Conservation (phyloP, 2,329 filamentous ascomycete species). For the Colletotrichum falcatum region DNA sequence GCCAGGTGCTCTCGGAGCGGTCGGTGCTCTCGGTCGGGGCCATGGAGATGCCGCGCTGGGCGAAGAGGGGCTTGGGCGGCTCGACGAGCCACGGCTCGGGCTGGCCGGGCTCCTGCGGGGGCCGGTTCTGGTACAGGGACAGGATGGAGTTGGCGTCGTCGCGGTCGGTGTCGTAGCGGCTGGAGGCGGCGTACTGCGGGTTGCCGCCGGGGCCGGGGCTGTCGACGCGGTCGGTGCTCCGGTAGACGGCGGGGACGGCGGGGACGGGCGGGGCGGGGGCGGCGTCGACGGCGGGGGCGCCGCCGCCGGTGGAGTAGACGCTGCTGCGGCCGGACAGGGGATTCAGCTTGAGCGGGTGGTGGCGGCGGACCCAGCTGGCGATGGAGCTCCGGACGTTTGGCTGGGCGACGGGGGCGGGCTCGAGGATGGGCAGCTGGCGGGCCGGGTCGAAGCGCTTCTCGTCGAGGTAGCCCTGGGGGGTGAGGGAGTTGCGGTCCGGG, state of each 20-base stretch:
- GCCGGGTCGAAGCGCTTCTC: slow-evolving; percentile 40
- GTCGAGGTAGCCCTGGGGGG: slow-evolving; percentile 38
- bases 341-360: slow-evolving; percentile 45
- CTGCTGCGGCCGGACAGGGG: slow-evolving; percentile 37
- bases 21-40: slow-evolving; percentile 33
- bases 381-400: slow-evolving; percentile 43
- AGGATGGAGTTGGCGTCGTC: slow-evolving; percentile 31
- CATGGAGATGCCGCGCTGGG: slow-evolving; percentile 38
- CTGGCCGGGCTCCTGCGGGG: slow-evolving; percentile 8
- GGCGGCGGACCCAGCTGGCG: slow-evolving; percentile 46
- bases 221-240: slow-evolving; percentile 11
- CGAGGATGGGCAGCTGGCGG: slow-evolving; percentile 39
- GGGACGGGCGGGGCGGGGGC: slow-evolving; percentile 24
- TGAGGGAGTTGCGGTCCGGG: slow-evolving; percentile 22
- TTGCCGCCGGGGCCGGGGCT: slow-evolving; percentile 1
- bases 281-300: not conserved
- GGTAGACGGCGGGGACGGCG: slow-evolving; percentile 26
- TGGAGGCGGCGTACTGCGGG: slow-evolving; percentile 14
- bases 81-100: slow-evolving; percentile 13
- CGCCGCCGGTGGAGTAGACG: slow-evolving; percentile 32
- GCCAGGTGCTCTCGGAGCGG: slow-evolving; percentile 40
- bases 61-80: slow-evolving; percentile 12
- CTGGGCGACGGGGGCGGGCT: slow-evolving; percentile 36
- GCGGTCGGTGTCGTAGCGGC: slow-evolving; percentile 20
- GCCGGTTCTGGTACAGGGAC: slow-evolving; percentile 24